A percentile compares a stretch with the other conserved stretches of the same genome.
Evolutionary conservation across 2,329 filamentous ascomycete species (phyloP).

Genomic region (Phialophora expanda): DNA sequence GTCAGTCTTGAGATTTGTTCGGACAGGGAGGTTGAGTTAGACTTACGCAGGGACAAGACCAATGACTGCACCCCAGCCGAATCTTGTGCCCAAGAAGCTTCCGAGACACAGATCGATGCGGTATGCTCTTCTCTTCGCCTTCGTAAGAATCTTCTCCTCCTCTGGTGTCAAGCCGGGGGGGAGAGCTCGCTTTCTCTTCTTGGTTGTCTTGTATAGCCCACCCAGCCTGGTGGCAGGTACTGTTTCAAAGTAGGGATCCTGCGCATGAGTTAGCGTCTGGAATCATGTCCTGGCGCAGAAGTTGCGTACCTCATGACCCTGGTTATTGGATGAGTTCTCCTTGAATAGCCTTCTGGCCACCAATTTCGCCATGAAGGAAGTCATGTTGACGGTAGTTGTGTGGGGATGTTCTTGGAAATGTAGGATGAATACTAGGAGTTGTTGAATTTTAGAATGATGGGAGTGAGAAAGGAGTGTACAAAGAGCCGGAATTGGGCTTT

Average conservation of each 20-base stretch:
- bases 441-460: constrained; percentile 1
- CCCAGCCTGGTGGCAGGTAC: constrained; percentile 70
- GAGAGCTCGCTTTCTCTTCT: constrained; percentile 83
- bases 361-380: constrained; percentile 59
- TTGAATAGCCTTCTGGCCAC: constrained; percentile 63
- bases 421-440: background rate
- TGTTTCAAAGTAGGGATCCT: constrained; percentile 91
- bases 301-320: constrained; percentile 59
- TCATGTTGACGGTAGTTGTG: constrained; percentile 53
- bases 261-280: constrained; percentile 25
- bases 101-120: constrained; percentile 83
- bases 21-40: background rate
- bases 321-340: constrained; percentile 63
- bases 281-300: background rate
- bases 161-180: constrained; percentile 81
- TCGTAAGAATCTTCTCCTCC: constrained; percentile 81
- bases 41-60: constrained; percentile 79
- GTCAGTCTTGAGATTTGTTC: constrained; percentile 24
- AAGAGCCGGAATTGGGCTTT: constrained; percentile 21
- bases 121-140: constrained; percentile 84
- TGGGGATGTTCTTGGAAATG: background rate
- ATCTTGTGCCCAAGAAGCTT: constrained; percentile 77
- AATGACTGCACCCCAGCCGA: constrained; percentile 89
- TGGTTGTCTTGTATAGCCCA: constrained; percentile 66
- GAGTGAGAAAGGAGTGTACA: constrained; percentile 11